Conservation (phyloP, 257 asterid species). For the Solanum phureja region DNA sequence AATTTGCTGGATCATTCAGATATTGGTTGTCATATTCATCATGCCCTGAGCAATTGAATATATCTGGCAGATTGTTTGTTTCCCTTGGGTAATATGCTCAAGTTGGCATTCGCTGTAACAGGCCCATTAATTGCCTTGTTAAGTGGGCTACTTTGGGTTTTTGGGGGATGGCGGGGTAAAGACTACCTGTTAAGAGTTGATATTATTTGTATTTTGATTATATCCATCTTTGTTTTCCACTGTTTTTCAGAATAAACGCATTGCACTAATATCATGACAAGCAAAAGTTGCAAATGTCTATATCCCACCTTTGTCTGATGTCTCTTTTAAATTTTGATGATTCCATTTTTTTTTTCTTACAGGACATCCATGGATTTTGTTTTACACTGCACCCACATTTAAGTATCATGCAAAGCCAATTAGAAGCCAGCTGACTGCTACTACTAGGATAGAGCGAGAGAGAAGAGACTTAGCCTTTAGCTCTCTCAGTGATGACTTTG, state of each 20-base stretch:
- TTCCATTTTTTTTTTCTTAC: not conserved
- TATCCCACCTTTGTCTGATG: not conserved
- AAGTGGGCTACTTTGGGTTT: not conserved
- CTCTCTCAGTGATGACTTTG: slow-evolving; percentile 44
- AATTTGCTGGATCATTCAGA: not conserved
- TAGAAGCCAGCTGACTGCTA: slow-evolving; percentile 25
- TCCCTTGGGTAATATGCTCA: not conserved
- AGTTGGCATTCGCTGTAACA: not conserved
- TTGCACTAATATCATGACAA: not conserved
- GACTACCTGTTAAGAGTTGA: not conserved
- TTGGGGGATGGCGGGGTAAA: not conserved
- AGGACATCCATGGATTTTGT: slow-evolving; percentile 67
- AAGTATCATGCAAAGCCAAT: slow-evolving; percentile 24
- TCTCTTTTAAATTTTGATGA: not conserved
- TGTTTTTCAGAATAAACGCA: not conserved
- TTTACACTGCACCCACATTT: slow-evolving; percentile 28
- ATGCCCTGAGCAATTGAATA: not conserved
- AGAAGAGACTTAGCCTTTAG: slow-evolving; percentile 24
- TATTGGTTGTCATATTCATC: not conserved
- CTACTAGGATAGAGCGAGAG: slow-evolving; percentile 42
- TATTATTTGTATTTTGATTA: not conserved
- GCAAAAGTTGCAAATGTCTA: not conserved
- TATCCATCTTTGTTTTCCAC: not conserved
- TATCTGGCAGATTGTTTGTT: not conserved
- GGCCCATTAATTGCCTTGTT: not conserved